Conservation (phyloP, 139 green algal species). For the Chlamydomonas applanata region DNA sequence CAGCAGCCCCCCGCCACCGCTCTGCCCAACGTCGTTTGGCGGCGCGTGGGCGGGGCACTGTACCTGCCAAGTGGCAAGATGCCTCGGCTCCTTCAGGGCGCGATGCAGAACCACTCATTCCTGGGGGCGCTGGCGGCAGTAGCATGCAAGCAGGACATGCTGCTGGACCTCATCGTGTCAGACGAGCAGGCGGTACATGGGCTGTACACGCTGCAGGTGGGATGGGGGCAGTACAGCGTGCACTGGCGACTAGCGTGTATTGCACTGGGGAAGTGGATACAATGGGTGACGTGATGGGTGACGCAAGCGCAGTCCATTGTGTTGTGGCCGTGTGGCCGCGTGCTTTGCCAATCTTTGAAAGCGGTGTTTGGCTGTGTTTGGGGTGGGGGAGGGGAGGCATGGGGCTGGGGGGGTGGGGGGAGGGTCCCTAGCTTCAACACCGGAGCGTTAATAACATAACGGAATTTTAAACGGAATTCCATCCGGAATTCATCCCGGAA, state of each 20-base stretch:
- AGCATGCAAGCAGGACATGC: constrained; percentile 37
- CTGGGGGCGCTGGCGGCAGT: constrained; percentile 51
- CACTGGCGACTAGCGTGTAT: not conserved
- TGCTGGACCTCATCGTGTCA: constrained; percentile 50
- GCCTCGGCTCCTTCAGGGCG: constrained; percentile 29
- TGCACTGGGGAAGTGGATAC: too few relatives aligned
- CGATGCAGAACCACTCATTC: constrained; percentile 32
- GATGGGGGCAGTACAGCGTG: not conserved
- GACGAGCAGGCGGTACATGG: constrained; percentile 29
- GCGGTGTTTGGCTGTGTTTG: too few relatives aligned
- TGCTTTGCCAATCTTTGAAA: too few relatives aligned
- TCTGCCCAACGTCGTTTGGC: constrained; percentile 19
- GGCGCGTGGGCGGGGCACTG: constrained; percentile 30
- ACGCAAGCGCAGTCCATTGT: not conserved
- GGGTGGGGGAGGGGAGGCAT: too few relatives aligned
- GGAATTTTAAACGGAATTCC: too few relatives aligned
- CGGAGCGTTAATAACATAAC: too few relatives aligned
- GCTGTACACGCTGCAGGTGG: constrained; percentile 11
- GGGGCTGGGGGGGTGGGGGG: too few relatives aligned
- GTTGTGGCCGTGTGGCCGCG: too few relatives aligned
- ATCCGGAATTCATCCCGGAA: too few relatives aligned
- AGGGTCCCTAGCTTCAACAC: too few relatives aligned
- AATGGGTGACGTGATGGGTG: not conserved
- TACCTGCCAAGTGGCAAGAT: constrained; percentile 35
- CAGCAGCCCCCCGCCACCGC: constrained; percentile 28